phyloP scores from a whole-genome alignment of 305 asterid species.

The Fraxinus ornus region DNA sequence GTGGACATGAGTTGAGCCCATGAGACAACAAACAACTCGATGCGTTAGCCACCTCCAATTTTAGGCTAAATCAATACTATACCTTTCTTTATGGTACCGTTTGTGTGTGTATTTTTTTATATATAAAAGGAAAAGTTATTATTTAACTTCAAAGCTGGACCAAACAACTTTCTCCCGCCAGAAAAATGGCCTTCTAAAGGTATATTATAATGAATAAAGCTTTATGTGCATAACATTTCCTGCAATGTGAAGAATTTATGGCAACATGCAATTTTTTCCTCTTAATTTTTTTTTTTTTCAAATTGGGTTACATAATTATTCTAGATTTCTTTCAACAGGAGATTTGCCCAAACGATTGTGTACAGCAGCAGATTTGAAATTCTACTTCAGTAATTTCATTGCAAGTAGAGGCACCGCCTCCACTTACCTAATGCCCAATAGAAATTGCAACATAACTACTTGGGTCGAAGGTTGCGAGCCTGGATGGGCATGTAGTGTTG shows the following conservation, averaged over 20 bases:
- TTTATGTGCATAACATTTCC: background rate
- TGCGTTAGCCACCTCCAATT: background rate
- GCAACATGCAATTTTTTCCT: background rate
- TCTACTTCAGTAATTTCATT: conserved; percentile 61
- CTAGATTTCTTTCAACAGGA: conserved; percentile 37
- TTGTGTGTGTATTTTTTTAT: too few species aligned
- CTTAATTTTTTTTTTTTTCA: background rate
- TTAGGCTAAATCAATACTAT: background rate
- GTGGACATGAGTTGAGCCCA: background rate
- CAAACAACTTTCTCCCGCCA: background rate
- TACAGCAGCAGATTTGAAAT: conserved; percentile 73
- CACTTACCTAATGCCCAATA: conserved; percentile 58
- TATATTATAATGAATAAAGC: background rate
- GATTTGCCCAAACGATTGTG: conserved; percentile 70
- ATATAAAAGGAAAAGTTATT: too few species aligned
- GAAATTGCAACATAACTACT: conserved; percentile 59
- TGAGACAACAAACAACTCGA: background rate
- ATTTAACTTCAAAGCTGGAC: background rate
- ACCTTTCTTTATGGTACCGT: background rate
- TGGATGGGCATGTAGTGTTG: conserved; percentile 86
- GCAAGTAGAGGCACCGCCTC: conserved; percentile 34
- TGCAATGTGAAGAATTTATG: background rate
- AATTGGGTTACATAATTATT: background rate
- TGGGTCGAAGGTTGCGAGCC: conserved; percentile 94
- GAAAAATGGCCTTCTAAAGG: background rate